Conservation (phyloP, 306 rosid species). For the Dicorynia guianensis region DNA sequence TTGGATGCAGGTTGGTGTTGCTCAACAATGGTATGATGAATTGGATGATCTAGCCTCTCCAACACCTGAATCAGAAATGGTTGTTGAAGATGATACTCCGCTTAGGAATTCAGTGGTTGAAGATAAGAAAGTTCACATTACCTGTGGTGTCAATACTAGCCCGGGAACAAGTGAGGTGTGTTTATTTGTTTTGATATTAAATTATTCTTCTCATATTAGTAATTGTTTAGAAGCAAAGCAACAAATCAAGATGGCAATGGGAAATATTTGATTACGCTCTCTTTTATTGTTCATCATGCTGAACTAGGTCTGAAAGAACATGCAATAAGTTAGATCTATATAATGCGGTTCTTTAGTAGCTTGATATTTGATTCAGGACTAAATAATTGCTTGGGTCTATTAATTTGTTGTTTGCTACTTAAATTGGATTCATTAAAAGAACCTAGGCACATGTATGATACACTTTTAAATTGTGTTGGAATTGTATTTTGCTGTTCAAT, state of each 20-base stretch:
- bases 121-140: constrained; percentile 52
- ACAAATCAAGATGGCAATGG: constrained; percentile 7
- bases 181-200: not conserved
- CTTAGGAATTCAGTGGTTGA: constrained; percentile 41
- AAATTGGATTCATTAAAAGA: not conserved
- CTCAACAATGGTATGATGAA: constrained; percentile 89
- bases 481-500: not conserved
- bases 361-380: too few relatives aligned
- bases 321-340: too few relatives aligned
- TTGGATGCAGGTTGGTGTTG: constrained; percentile 69
- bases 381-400: too few relatives aligned
- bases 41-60: constrained; percentile 73
- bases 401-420: not conserved
- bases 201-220: not conserved
- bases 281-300: constrained; percentile 5
- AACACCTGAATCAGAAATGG: constrained; percentile 54
- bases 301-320: too few relatives aligned
- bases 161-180: constrained; percentile 95
- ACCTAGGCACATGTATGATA: not conserved
- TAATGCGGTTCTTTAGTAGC: too few relatives aligned
- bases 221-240: constrained; percentile 28
- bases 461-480: not conserved
- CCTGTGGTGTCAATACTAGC: constrained; percentile 68
- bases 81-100: constrained; percentile 45
- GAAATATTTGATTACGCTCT: not conserved